Conservation (phyloP, 1,139 yeast species). For the Blastobotrys buckinghamii region DNA sequence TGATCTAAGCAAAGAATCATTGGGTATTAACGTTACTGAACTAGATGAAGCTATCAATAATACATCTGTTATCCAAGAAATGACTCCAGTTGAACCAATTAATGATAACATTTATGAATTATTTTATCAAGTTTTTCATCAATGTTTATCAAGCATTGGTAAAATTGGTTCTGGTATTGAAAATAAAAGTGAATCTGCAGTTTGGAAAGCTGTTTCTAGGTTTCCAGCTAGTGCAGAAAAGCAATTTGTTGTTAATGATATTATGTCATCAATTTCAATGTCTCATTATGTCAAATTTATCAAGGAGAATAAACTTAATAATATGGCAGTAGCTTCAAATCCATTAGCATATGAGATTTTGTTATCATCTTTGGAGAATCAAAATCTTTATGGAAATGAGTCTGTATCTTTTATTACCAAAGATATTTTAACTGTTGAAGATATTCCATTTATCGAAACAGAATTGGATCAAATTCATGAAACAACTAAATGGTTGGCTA, state of each 20-base stretch:
- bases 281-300: not conserved
- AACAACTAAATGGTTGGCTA: not conserved
- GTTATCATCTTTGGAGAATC: not conserved
- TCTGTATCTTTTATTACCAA: not conserved
- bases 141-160: not conserved
- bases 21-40: no score
- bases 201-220: not conserved
- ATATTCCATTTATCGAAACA: not conserved
- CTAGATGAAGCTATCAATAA: not conserved
- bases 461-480: not conserved
- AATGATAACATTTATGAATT: not conserved
- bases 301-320: not conserved
- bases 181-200: not conserved
- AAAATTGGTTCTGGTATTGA: not conserved
- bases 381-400: no score
- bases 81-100: constrained; percentile 1
- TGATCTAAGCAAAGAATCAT: not conserved
- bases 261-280: not conserved
- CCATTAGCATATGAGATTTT: not conserved
- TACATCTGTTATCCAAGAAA: no score
- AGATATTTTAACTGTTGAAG: not conserved
- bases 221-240: not conserved
- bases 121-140: not conserved
- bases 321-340: not conserved
- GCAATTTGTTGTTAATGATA: not conserved